Evolutionary conservation across 2,329 filamentous ascomycete genomes (phyloP).

Genomic region (Diaporthe sp.): DNA sequence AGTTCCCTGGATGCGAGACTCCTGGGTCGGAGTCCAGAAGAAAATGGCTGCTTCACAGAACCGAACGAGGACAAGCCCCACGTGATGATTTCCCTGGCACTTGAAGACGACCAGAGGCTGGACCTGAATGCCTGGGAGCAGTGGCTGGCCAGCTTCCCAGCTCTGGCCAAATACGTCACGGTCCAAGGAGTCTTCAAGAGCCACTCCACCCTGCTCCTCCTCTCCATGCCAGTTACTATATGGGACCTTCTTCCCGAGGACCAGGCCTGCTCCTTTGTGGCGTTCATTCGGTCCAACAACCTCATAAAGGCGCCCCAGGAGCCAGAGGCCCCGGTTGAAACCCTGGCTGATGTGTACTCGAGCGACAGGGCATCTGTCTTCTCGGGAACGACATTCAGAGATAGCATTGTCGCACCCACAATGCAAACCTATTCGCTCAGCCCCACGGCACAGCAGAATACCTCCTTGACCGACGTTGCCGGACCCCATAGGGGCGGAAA

Average conservation of each 20-base stretch:
- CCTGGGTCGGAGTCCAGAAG: conserved; percentile 35
- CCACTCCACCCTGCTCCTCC: conserved; percentile 66
- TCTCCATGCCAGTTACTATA: conserved; percentile 68
- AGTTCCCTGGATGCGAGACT: conserved; percentile 22
- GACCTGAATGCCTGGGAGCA: conserved; percentile 69
- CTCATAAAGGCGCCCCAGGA: conserved; percentile 50
- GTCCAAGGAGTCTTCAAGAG: conserved; percentile 71
- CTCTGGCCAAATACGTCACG: conserved; percentile 68
- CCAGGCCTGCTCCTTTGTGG: conserved; percentile 66
- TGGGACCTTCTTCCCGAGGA: conserved; percentile 70
- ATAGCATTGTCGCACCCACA: conserved; percentile 36
- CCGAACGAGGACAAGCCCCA: conserved; percentile 67
- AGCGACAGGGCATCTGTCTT: conserved; percentile 43
- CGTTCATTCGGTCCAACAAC: conserved; percentile 69
- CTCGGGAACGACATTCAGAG: conserved; percentile 44
- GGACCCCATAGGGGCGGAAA: conserved; percentile 8
- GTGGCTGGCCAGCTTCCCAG: conserved; percentile 66
- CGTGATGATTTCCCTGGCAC: conserved; percentile 69
- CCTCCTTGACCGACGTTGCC: neutral
- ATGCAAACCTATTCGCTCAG: conserved; percentile 35
- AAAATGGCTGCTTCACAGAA: conserved; percentile 44
- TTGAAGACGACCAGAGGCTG: conserved; percentile 66
- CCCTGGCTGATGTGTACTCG: conserved; percentile 17
- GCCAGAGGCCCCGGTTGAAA: conserved; percentile 29
- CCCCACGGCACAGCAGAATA: neutral